Percentiles rank a stretch among this genome's conserved stretches.
Evolutionary conservation across 176 grass and related monocot genomes (phyloP).

Genomic region (Oryza brachyantha): DNA sequence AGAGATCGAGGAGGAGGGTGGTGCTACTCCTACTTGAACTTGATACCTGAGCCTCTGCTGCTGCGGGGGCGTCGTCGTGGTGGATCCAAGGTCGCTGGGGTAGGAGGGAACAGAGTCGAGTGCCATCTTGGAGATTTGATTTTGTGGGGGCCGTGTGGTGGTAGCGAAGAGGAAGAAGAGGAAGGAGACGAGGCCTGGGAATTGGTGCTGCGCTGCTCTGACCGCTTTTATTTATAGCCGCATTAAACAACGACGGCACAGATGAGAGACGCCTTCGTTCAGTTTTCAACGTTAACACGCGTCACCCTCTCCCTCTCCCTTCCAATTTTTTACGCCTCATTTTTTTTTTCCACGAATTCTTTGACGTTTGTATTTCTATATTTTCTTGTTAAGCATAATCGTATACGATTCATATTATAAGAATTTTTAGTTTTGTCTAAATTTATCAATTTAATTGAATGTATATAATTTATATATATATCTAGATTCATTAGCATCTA

Average conservation of each 20-base stretch:
- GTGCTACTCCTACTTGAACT: too few relatives aligned
- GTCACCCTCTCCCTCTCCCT: too few relatives aligned
- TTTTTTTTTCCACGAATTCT: too few relatives aligned
- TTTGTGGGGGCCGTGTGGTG: not conserved
- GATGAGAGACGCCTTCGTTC: not conserved
- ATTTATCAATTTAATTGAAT: too few relatives aligned
- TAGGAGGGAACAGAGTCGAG: constrained; percentile 36
- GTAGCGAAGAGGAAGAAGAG: not conserved
- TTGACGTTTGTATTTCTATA: too few relatives aligned
- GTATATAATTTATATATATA: too few relatives aligned
- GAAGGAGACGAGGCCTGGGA: too few relatives aligned
- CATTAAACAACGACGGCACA: constrained; percentile 46
- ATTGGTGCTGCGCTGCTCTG: not conserved
- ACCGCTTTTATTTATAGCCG: constrained; percentile 44
- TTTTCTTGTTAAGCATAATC: too few relatives aligned
- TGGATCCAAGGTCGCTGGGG: constrained; percentile 25
- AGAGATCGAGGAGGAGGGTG: not conserved
- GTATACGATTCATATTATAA: too few relatives aligned
- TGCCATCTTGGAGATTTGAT: constrained; percentile 33
- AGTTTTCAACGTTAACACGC: constrained; percentile 47
- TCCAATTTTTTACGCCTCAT: too few relatives aligned
- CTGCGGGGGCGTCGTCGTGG: not conserved
- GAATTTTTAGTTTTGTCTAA: too few relatives aligned
- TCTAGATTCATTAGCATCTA: too few relatives aligned
- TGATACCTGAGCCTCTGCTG: constrained; percentile 48